These are phyloP conservation scores for Rhodosporidiobolus odoratus DNA, from an alignment of 768 basidiomycete species.

Conservation along the genomic window DNA sequence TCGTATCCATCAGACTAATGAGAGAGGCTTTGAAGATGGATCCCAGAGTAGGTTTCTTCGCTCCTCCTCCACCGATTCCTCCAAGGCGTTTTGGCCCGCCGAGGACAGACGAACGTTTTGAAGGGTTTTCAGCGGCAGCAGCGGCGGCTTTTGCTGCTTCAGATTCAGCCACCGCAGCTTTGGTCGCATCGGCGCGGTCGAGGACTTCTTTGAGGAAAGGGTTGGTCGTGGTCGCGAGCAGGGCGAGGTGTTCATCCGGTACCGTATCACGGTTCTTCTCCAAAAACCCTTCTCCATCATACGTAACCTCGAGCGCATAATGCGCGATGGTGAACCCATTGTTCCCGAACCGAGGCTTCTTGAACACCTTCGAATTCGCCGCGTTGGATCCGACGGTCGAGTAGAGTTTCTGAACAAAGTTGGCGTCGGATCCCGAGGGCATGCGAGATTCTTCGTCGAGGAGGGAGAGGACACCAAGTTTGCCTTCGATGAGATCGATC, in stretches of 20 bases:
- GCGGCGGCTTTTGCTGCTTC: constrained; percentile 41
- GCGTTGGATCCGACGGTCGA: constrained; percentile 70
- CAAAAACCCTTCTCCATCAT: constrained; percentile 95
- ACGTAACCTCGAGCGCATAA: constrained; percentile 96
- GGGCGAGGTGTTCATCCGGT: constrained; percentile 90
- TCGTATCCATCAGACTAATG: constrained; percentile 90
- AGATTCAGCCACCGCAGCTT: constrained; percentile 65
- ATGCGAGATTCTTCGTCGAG: constrained; percentile 97
- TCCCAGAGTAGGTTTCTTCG: constrained; percentile 92
- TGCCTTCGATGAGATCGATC: constrained; percentile 97
- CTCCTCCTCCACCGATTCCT: constrained; percentile 48
- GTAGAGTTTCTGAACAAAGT: constrained; percentile 88
- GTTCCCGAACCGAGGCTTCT: constrained; percentile 98
- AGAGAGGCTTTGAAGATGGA: constrained; percentile 97
- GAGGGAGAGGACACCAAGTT: constrained; percentile 85
- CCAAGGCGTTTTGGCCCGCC: constrained; percentile 51
- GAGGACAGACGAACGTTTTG: constrained; percentile 43
- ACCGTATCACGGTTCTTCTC: constrained; percentile 99
- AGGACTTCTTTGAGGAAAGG: constrained; percentile 90
- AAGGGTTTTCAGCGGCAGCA: constrained; percentile 27
- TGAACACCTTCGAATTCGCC: constrained; percentile 80
- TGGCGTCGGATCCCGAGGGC: constrained; percentile 83
- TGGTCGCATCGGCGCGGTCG: constrained; percentile 69
- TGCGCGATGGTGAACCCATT: constrained; percentile 96
- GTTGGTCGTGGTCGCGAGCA: constrained; percentile 81